These are phyloP conservation scores for Ramichloridium luteum DNA, from an alignment of 2,329 filamentous ascomycete genomes.

Conservation along the genomic window DNA sequence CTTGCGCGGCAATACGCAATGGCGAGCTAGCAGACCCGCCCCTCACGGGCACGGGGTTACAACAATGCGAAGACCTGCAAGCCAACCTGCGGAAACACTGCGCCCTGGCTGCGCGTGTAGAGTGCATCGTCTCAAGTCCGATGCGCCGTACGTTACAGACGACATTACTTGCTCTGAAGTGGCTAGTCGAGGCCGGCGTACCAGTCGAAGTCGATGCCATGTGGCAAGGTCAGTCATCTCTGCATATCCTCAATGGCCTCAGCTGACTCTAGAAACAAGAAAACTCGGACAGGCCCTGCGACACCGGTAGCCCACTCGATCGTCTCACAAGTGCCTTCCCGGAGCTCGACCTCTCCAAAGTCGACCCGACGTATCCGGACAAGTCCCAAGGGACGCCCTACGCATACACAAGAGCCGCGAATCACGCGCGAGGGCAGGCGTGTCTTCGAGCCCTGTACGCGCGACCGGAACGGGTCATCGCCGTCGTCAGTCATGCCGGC, in stretches of 20 bases:
- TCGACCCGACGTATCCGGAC: slow-evolving; percentile 51
- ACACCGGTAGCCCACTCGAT: slow-evolving; percentile 43
- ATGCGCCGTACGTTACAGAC: slow-evolving; percentile 57
- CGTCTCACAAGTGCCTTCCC: slow-evolving; percentile 41
- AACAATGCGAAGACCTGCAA: slow-evolving; percentile 31
- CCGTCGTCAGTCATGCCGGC: slow-evolving; percentile 39
- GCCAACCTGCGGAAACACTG: slow-evolving; percentile 25
- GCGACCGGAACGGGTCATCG: slow-evolving; percentile 48
- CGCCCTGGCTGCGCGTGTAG: slow-evolving; percentile 32
- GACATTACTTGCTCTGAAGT: slow-evolving; percentile 45
- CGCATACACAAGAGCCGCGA: slow-evolving; percentile 40
- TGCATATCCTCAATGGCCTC: no score
- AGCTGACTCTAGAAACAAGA: no score
- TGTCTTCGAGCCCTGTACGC: slow-evolving; percentile 39
- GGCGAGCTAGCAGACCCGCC: slow-evolving; percentile 32
- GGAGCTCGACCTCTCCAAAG: slow-evolving; percentile 41
- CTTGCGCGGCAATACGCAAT: no score
- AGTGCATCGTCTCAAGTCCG: slow-evolving; percentile 49
- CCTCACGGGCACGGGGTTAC: slow-evolving; percentile 29
- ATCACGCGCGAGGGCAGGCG: slow-evolving; percentile 43
- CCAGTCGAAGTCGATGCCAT: slow-evolving; percentile 45
- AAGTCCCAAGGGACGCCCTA: slow-evolving; percentile 44
- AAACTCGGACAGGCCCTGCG: slow-evolving; percentile 43
- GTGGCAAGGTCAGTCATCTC: slow-evolving; percentile 53
- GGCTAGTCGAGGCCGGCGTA: slow-evolving; percentile 44